phyloP scores from a whole-genome alignment of 495 filamentous ascomycete genomes.

The Oleoguttula mirabilis region DNA sequence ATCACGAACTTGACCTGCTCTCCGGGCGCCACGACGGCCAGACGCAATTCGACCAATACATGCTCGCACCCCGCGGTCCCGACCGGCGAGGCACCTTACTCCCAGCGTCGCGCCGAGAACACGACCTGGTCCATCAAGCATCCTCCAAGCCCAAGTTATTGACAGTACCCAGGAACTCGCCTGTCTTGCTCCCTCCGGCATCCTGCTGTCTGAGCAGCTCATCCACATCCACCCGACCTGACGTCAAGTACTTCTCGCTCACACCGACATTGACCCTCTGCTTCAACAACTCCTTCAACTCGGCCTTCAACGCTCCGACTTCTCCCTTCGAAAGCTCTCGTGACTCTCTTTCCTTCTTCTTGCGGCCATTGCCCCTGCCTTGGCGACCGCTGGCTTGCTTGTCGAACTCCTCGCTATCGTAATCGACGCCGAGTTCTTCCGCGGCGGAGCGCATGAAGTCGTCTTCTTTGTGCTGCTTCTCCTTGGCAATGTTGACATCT shows the following conservation, averaged over 20 bases:
- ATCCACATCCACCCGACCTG: slow-evolving; percentile 69
- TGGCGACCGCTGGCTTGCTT: slow-evolving; percentile 46
- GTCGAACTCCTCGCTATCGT: slow-evolving; percentile 76
- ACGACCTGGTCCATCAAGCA: too few relatives aligned
- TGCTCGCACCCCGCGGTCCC: too few relatives aligned
- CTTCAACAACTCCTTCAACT: slow-evolving; percentile 54
- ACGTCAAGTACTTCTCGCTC: slow-evolving; percentile 77
- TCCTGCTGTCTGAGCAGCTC: slow-evolving; percentile 51
- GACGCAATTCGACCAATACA: too few relatives aligned
- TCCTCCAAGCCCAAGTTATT: slow-evolving; percentile 37
- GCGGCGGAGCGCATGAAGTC: slow-evolving; percentile 74
- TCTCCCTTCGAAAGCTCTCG: slow-evolving; percentile 57
- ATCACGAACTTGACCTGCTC: too few relatives aligned
- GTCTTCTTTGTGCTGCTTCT: slow-evolving; percentile 70
- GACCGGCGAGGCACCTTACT: too few relatives aligned
- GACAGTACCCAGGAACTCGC: slow-evolving; percentile 52
- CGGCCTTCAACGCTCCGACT: slow-evolving; percentile 46
- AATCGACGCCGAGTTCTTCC: slow-evolving; percentile 87
- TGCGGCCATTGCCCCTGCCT: slow-evolving; percentile 54
- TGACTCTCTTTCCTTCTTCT: slow-evolving; percentile 61
- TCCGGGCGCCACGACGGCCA: too few relatives aligned
- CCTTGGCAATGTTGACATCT: slow-evolving; percentile 70
- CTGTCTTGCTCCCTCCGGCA: slow-evolving; percentile 21
- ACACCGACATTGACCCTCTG: slow-evolving; percentile 83
- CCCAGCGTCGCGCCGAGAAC: too few relatives aligned